A percentile compares a stretch with the other conserved stretches of the same genome.
These are phyloP conservation scores for Peribolospora baueri DNA, from an alignment of 768 basidiomycete genomes.

Conservation along the genomic window DNA sequence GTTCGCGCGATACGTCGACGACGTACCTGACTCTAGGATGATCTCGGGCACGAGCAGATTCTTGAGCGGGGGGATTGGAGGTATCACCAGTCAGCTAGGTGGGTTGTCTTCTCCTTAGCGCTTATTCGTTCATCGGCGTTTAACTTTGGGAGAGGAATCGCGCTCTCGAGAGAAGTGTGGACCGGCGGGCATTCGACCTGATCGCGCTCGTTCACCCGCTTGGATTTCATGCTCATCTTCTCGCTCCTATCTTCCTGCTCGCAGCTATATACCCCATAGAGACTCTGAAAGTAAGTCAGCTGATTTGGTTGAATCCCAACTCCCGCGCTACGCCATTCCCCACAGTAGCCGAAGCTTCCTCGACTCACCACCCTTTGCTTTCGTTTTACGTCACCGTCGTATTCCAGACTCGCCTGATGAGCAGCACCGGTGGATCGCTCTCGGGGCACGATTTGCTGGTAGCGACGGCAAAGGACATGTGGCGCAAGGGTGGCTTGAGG, in stretches of 20 bases:
- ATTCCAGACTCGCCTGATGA: slow-evolving; percentile 80
- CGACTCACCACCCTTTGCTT: not conserved
- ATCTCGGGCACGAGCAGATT: slow-evolving; percentile 84
- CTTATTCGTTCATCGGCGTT: slow-evolving; percentile 9
- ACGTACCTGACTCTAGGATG: slow-evolving; percentile 63
- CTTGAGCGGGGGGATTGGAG: slow-evolving; percentile 82
- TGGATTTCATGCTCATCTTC: not conserved
- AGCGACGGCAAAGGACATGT: slow-evolving; percentile 45
- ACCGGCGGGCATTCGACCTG: not conserved
- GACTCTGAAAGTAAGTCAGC: slow-evolving; percentile 48
- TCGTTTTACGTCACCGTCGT: not conserved
- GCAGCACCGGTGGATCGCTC: slow-evolving; percentile 34
- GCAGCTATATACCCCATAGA: slow-evolving; percentile 89
- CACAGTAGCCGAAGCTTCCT: not conserved
- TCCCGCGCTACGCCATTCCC: not conserved
- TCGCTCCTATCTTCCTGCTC: not conserved
- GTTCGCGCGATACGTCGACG: slow-evolving; percentile 75
- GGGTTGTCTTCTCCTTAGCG: slow-evolving; percentile 15
- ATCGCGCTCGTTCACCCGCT: too few species aligned
- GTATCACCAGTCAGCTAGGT: slow-evolving; percentile 80
- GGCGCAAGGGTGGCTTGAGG: slow-evolving; percentile 48
- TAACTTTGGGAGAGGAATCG: not conserved
- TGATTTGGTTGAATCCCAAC: not conserved
- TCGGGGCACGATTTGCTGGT: slow-evolving; percentile 24
- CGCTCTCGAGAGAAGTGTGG: too few species aligned